Percentiles rank a stretch among this genome's conserved stretches.
phyloP scores from a whole-genome alignment of 1,284 basidiomycete species.

The Marasmius tenuissimus region DNA sequence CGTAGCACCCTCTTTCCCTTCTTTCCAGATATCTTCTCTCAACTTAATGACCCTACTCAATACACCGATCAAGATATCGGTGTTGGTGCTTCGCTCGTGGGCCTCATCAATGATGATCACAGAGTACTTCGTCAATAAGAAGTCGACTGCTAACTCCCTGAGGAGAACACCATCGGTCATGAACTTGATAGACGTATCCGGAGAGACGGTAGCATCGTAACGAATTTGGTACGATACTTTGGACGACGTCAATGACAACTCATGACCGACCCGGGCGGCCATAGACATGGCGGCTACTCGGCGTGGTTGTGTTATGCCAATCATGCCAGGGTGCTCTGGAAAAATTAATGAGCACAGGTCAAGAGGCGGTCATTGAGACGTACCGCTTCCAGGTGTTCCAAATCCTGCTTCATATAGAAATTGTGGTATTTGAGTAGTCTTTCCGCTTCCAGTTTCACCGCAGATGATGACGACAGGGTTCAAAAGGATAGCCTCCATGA shows the following conservation, averaged over 20 bases:
- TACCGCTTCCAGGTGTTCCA: slow-evolving; percentile 79
- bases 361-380: slow-evolving; percentile 20
- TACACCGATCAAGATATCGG: slow-evolving; percentile 96
- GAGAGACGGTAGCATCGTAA: slow-evolving; percentile 91
- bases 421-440: slow-evolving; percentile 98
- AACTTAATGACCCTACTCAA: slow-evolving; percentile 89
- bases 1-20: slow-evolving; percentile 65
- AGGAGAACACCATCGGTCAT: slow-evolving; percentile 99
- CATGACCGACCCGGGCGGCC: slow-evolving; percentile 88
- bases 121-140: slow-evolving; percentile 88
- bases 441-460: slow-evolving; percentile 97
- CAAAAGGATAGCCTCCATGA: slow-evolving; percentile 90
- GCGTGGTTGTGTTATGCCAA: slow-evolving; percentile 96
- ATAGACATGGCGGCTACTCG: slow-evolving; percentile 97
- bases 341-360: slow-evolving; percentile 7
- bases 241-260: slow-evolving; percentile 80
- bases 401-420: slow-evolving; percentile 98
- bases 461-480: slow-evolving; percentile 92
- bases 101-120: slow-evolving; percentile 98
- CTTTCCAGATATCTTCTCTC: slow-evolving; percentile 86
- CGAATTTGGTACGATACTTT: slow-evolving; percentile 96
- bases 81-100: slow-evolving; percentile 97
- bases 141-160: slow-evolving; percentile 90
- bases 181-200: slow-evolving; percentile 94
- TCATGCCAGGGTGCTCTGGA: slow-evolving; percentile 94